A percentile compares a stretch with the other conserved stretches of the same genome.
phyloP scores from a whole-genome alignment of 257 asterid genomes.

The Nicotiana noctiflora region DNA sequence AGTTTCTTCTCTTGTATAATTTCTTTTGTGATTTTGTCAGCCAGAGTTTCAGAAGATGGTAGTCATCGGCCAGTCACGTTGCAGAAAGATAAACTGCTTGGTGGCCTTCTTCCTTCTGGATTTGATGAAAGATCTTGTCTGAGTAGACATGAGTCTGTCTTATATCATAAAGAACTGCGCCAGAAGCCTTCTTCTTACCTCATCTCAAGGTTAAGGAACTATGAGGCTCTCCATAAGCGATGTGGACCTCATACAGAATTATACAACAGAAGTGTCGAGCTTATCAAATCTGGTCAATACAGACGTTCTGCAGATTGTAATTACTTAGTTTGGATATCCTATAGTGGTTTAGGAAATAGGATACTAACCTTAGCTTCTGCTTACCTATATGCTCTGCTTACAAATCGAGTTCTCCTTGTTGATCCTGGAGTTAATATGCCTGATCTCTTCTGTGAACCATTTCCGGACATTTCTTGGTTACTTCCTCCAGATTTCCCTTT shows the following conservation, averaged over 20 bases:
- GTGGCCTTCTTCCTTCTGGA: slow-evolving; percentile 59
- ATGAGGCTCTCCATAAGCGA: slow-evolving; percentile 59
- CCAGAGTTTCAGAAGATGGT: slow-evolving; percentile 18
- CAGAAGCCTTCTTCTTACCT: slow-evolving; percentile 53
- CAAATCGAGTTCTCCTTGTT: slow-evolving; percentile 63
- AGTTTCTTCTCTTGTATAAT: neutral
- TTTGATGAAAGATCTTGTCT: slow-evolving; percentile 55
- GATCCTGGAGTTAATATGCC: slow-evolving; percentile 52
- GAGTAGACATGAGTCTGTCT: slow-evolving; percentile 53
- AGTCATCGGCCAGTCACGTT: slow-evolving; percentile 24
- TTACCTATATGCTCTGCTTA: slow-evolving; percentile 72
- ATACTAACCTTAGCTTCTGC: slow-evolving; percentile 63
- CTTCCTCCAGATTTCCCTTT: slow-evolving; percentile 67
- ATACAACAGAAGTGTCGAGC: slow-evolving; percentile 44
- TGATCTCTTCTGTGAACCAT: slow-evolving; percentile 85
- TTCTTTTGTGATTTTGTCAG: slow-evolving; percentile 20
- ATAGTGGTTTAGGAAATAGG: slow-evolving; percentile 66
- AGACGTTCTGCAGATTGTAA: slow-evolving; percentile 37
- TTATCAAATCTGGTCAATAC: slow-evolving; percentile 33
- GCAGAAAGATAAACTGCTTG: slow-evolving; percentile 39
- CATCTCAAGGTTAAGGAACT: slow-evolving; percentile 54
- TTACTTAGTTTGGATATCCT: slow-evolving; percentile 68
- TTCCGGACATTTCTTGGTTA: slow-evolving; percentile 68
- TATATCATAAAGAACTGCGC: slow-evolving; percentile 31
- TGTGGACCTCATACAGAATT: slow-evolving; percentile 66